Conservation (phyloP, 805 yeast species). For the Candida boleticola region DNA sequence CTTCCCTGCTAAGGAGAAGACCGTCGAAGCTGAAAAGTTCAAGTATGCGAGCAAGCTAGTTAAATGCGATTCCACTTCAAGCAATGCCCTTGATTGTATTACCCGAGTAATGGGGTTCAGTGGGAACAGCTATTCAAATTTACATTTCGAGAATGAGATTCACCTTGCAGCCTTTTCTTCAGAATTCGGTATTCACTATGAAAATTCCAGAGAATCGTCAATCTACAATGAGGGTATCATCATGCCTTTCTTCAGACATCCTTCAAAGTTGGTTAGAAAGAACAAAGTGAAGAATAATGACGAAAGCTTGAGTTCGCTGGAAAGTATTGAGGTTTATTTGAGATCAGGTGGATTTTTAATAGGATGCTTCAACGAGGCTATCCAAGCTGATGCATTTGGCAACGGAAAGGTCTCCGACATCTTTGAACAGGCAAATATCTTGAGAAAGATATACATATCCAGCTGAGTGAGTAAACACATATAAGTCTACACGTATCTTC, state of each 20-base stretch:
- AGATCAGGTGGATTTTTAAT: slow-evolving; percentile 54
- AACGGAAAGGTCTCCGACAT: slow-evolving; percentile 40
- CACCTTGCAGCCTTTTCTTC: slow-evolving; percentile 48
- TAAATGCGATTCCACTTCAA: slow-evolving; percentile 9
- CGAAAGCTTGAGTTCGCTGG: slow-evolving; percentile 5
- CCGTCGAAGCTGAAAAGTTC: slow-evolving; percentile 45
- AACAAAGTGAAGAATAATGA: slow-evolving; percentile 10
- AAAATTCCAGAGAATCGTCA: slow-evolving; percentile 24
- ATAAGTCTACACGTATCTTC: background rate
- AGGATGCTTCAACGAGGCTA: slow-evolving; percentile 39
- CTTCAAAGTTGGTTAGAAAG: slow-evolving; percentile 44
- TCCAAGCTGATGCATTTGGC: slow-evolving; percentile 10
- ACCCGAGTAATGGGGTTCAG: slow-evolving; percentile 47
- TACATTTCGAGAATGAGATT: slow-evolving; percentile 33
- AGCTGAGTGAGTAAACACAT: slow-evolving; percentile 5
- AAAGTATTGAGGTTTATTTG: slow-evolving; percentile 42
- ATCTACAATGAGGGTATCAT: slow-evolving; percentile 48
- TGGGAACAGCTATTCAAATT: slow-evolving; percentile 21
- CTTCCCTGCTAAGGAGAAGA: slow-evolving; percentile 43
- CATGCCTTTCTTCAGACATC: slow-evolving; percentile 50
- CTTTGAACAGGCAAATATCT: slow-evolving; percentile 44
- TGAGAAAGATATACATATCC: slow-evolving; percentile 46
- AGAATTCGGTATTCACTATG: slow-evolving; percentile 51
- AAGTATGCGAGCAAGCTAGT: slow-evolving; percentile 36
- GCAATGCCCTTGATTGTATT: slow-evolving; percentile 28